Evolutionary conservation across 768 basidiomycete genomes (phyloP).

Genomic region (Zangia roseola): DNA sequence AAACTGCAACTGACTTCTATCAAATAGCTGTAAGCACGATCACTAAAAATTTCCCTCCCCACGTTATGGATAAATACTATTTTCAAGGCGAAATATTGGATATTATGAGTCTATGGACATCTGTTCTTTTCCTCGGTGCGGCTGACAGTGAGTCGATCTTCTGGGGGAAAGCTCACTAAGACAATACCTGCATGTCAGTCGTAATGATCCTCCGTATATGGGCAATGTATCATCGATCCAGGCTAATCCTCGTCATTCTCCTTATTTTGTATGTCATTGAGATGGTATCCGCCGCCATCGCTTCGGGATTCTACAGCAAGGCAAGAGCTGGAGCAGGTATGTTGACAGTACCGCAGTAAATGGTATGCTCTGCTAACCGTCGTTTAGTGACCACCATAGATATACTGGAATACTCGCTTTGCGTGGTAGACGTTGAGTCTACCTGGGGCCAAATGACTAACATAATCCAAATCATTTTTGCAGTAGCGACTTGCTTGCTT

Average conservation of each 20-base stretch:
- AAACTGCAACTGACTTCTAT: background rate
- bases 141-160: conserved; percentile 2
- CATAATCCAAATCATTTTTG: no score
- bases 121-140: background rate
- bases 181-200: background rate
- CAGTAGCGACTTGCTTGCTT: background rate
- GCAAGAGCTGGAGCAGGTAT: no score
- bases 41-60: background rate
- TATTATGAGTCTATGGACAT: background rate
- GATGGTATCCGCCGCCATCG: background rate
- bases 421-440: no score
- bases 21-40: conserved; percentile 3
- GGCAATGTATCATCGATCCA: conserved; percentile 11
- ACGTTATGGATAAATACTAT: background rate
- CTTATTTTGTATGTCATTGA: background rate
- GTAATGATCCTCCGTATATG: conserved; percentile 10
- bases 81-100: background rate
- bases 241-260: background rate
- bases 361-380: no score
- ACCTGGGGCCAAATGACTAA: no score
- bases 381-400: no score
- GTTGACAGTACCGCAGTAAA: no score
- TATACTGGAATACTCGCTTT: no score
- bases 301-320: no score
- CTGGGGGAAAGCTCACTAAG: background rate